Base-by-base conservation (phyloP, 805 yeast genomes). In the Isabelozyma gotoi region DNA sequence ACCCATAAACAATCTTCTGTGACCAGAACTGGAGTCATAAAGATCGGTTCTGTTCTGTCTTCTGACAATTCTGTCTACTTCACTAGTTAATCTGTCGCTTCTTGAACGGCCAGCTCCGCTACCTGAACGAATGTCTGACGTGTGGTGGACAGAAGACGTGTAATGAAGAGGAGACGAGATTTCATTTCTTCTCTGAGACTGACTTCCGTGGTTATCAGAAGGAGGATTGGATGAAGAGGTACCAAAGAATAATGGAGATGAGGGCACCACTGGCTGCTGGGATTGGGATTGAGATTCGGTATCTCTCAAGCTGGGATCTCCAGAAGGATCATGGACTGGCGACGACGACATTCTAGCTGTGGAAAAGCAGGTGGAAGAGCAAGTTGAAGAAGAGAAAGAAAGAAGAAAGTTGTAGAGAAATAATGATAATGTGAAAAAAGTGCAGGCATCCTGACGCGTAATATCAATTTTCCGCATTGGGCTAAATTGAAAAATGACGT, bases 1-100 rank as follows among this genome's bases (percentile, higher is more conserved):
- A 38, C 78, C 80, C 33, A 77, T 77, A 43, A 84, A 80, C 45
- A 81, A 72, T 34, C 36, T 34, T 51, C 90, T 71, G 57, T 90
- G 69, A 46, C 81, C 67, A 59, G 74, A 72, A 24, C 94, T 90
- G 2, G 95, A 82, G 42, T 87, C 95, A 58, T 84, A 84, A 40
- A 89, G 73, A 59, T 90, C 96, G 52, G 94, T 89, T 67, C 97
- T 79, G 43, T 81, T 71, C 44, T 74, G 74, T 40, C 85, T 73
- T 46, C 80, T 63, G 34, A 73, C 64, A 20, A 68, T 64, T 40
- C 73, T 53, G 45, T 67, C 73, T 7, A 67, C 73, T 39, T 76
- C 77, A 51, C 76, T 67, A 27, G 71, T 55, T 43, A 66, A 52
- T 46, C 60, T 61, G 48, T 78, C 82, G 17, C 80, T 72, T 53